Percentiles rank a stretch among this genome's conserved stretches.
These are phyloP conservation scores for Chenopodium quinoa DNA, from an alignment of 148 eudicot genomes.

Conservation along the genomic window DNA sequence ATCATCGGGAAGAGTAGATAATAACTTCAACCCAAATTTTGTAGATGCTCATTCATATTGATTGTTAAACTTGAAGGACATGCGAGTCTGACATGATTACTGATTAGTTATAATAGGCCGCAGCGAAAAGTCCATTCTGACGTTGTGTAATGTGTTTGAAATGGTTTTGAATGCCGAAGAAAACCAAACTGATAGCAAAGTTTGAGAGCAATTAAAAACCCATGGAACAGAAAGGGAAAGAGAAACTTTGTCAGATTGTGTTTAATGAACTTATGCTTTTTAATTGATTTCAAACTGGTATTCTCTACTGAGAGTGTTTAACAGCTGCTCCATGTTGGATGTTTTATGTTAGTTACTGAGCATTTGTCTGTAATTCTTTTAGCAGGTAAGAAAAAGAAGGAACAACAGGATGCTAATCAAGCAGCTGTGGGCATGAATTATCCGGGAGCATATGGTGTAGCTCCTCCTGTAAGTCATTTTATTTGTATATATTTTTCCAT, in stretches of 20 bases:
- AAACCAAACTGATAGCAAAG: background rate
- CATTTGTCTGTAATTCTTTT: background rate
- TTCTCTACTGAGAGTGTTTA: background rate
- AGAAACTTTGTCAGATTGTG: background rate
- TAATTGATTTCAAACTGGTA: background rate
- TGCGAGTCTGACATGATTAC: background rate
- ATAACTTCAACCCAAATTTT: background rate
- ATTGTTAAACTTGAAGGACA: background rate
- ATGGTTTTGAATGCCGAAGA: background rate
- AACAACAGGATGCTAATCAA: slow-evolving; percentile 80
- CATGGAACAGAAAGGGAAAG: background rate
- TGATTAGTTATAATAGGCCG: background rate
- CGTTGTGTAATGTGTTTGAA: background rate
- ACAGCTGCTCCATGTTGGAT: background rate
- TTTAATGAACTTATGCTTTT: background rate
- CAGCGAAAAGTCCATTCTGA: background rate
- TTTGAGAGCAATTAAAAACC: background rate
- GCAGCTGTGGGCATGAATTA: slow-evolving; percentile 55
- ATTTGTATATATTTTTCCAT: background rate
- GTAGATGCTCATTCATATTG: background rate
- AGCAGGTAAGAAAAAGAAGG: slow-evolving; percentile 76
- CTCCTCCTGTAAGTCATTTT: slow-evolving; percentile 64
- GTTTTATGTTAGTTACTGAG: background rate
- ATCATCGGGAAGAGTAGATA: background rate
- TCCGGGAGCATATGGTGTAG: slow-evolving; percentile 68